phyloP scores from a whole-genome alignment of 2,329 filamentous ascomycete species.

The Beauveria rudraprayagi region DNA sequence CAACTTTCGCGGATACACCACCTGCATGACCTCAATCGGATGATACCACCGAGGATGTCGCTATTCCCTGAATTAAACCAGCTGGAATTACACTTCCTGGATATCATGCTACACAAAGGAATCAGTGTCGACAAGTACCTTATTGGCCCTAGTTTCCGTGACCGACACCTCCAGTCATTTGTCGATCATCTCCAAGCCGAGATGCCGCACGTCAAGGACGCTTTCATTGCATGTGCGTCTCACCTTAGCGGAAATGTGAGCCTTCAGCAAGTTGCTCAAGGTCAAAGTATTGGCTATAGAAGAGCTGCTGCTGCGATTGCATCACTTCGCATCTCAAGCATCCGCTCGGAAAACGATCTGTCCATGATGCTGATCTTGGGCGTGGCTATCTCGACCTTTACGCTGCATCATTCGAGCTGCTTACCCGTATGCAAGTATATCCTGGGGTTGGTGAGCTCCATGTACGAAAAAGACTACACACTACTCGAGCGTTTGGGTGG shows the following conservation, averaged over 20 bases:
- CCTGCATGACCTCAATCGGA: background rate
- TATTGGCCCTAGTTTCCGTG: constrained; percentile 11
- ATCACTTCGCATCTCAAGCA: constrained; percentile 1
- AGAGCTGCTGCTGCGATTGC: constrained; percentile 10
- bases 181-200: constrained; percentile 6
- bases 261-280: constrained; percentile 6
- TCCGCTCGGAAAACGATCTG: background rate
- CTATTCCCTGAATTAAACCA: constrained; percentile 9
- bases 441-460: background rate
- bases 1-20: background rate
- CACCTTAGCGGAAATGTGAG: constrained; percentile 4
- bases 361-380: constrained; percentile 9
- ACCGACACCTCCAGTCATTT: constrained; percentile 10
- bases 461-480: background rate
- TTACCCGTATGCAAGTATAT: constrained; percentile 4
- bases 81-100: constrained; percentile 9
- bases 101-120: constrained; percentile 9
- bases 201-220: constrained; percentile 8
- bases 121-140: constrained; percentile 12
- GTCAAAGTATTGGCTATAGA: constrained; percentile 9
- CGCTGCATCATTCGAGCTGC: constrained; percentile 5
- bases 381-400: constrained; percentile 10
- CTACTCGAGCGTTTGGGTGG: background rate
- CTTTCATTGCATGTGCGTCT: constrained; percentile 11
- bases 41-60: background rate